phyloP scores from a whole-genome alignment of 1,284 basidiomycete genomes.

The Heterobasidion irregulare region DNA sequence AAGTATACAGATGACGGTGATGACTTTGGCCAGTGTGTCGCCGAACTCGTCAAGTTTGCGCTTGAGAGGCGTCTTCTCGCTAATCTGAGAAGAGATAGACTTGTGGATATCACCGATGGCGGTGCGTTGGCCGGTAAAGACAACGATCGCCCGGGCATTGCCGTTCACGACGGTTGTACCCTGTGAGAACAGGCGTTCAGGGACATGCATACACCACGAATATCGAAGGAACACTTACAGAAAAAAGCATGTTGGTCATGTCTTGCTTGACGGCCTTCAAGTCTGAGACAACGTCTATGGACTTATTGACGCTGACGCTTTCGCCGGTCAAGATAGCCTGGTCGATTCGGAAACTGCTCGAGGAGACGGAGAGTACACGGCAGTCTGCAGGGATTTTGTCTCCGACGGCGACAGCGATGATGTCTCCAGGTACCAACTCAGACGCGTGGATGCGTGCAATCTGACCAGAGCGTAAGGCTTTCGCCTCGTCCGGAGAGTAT shows the following conservation, averaged over 20 bases:
- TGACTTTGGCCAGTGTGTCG: conserved; percentile 92
- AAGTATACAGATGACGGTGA: conserved; percentile 89
- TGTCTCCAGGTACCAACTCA: conserved; percentile 89
- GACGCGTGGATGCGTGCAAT: conserved; percentile 73
- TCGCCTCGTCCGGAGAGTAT: conserved; percentile 93
- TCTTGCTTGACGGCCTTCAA: conserved; percentile 86
- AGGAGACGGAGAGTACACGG: conserved; percentile 80
- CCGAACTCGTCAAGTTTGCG: conserved; percentile 96
- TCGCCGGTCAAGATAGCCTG: conserved; percentile 95
- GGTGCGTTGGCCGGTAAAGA: conserved; percentile 77
- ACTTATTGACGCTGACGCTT: conserved; percentile 82
- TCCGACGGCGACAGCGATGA: conserved; percentile 83
- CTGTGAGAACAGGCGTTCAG: conserved; percentile 26
- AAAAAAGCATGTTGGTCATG: conserved; percentile 92
- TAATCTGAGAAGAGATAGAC: conserved; percentile 83
- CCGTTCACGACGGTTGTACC: conserved; percentile 94
- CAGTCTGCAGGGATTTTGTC: conserved; percentile 95
- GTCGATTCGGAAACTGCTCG: conserved; percentile 88
- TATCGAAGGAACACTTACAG: conserved; percentile 38
- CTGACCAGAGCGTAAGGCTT: conserved; percentile 73
- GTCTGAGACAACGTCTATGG: conserved; percentile 57
- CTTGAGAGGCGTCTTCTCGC: conserved; percentile 91
- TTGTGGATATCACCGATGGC: conserved; percentile 95
- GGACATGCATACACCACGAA: background rate
- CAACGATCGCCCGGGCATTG: conserved; percentile 76